Percentiles rank a stretch among this genome's conserved stretches.
phyloP scores from a whole-genome alignment of 2,329 filamentous ascomycete species.

The Lachnellula subtilissima region DNA sequence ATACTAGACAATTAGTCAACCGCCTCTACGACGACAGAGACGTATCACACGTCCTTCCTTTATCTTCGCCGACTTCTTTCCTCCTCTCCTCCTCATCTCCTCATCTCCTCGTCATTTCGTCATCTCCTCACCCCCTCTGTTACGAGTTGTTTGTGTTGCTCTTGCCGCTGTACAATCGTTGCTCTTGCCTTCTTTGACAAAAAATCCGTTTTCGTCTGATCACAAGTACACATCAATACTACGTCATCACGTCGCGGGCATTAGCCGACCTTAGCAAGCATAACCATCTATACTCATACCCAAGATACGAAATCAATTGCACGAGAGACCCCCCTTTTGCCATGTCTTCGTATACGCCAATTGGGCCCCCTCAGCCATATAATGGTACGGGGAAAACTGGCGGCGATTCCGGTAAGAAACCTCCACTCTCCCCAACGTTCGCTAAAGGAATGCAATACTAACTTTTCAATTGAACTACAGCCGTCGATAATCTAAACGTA shows the following conservation, averaged over 20 bases:
- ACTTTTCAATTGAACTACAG: conserved; percentile 41
- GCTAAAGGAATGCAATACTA: neutral
- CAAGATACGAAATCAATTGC: conserved; percentile 2
- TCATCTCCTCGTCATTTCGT: neutral
- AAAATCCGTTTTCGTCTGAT: neutral
- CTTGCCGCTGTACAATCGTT: neutral
- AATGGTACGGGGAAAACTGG: conserved; percentile 50
- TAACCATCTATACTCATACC: neutral
- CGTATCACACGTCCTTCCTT: neutral
- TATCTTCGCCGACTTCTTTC: neutral
- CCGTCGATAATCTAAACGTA: conserved; percentile 84
- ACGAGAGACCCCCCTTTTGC: neutral
- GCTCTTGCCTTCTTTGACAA: neutral
- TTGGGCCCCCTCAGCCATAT: conserved; percentile 54
- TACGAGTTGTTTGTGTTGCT: neutral
- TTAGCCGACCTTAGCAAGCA: conserved; percentile 18
- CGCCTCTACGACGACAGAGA: neutral
- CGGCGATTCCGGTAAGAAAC: conserved; percentile 33
- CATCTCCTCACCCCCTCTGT: neutral
- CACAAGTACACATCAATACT: neutral
- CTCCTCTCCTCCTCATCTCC: neutral
- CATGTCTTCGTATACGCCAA: conserved; percentile 25
- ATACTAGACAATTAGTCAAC: neutral
- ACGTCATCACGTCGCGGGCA: neutral
- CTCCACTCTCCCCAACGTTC: conserved; percentile 3